Evolutionary conservation across 345 rosid genomes (phyloP).

Genomic region (Boechera stricta): DNA sequence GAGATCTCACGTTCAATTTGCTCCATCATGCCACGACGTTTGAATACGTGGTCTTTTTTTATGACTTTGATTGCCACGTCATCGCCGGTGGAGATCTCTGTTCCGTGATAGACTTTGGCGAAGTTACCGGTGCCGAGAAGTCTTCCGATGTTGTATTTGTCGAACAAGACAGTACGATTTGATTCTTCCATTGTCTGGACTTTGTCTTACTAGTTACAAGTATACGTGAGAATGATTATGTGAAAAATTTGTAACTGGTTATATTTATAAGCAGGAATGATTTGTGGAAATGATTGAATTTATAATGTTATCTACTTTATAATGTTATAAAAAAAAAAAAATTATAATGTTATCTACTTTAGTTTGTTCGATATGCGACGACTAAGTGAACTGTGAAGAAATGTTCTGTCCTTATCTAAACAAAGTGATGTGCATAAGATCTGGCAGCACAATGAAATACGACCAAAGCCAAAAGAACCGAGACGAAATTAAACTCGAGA

Average conservation of each 20-base stretch:
- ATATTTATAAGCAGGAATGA: neutral
- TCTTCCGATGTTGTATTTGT: conserved; percentile 69
- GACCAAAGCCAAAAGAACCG: neutral
- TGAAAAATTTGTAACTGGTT: neutral
- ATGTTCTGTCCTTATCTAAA: conserved; percentile 38
- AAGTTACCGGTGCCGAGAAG: conserved; percentile 80
- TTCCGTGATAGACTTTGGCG: conserved; percentile 79
- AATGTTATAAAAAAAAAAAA: no score
- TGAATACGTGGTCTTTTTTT: conserved; percentile 55
- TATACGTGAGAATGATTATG: conserved; percentile 7
- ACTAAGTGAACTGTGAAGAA: conserved; percentile 37
- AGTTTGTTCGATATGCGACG: conserved; percentile 21
- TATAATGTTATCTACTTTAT: conserved; percentile 17
- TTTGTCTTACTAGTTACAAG: conserved; percentile 17
- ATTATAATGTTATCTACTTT: conserved; percentile 17
- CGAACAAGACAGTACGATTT: conserved; percentile 50
- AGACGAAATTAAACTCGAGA: neutral
- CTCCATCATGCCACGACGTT: conserved; percentile 69
- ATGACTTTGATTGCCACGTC: conserved; percentile 76
- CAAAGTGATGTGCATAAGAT: conserved; percentile 24
- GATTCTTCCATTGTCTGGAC: conserved; percentile 44
- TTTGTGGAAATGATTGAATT: neutral
- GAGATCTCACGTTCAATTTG: conserved; percentile 77
- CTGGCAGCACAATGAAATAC: conserved; percentile 16
- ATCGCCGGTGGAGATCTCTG: conserved; percentile 53